Conservation (phyloP, 2,329 filamentous ascomycete genomes). For the Falciphora oryzae region DNA sequence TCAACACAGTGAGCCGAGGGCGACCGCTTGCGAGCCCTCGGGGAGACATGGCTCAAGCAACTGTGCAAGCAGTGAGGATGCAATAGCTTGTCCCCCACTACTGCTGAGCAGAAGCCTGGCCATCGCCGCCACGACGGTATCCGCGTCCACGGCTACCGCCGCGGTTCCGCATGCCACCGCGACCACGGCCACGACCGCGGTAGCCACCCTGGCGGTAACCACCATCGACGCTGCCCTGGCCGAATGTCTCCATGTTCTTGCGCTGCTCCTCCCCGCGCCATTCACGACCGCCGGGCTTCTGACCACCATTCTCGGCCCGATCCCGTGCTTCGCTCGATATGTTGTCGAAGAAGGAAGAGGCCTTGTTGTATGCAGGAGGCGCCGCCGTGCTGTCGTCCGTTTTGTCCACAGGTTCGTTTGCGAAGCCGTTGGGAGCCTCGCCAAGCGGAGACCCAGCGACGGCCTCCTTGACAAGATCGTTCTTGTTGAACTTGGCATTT, state of each 20-base stretch:
- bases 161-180: slow-evolving; percentile 48
- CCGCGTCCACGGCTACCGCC: slow-evolving; percentile 28
- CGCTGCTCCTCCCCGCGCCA: slow-evolving; percentile 90
- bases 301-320: slow-evolving; percentile 64
- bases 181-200: slow-evolving; percentile 72
- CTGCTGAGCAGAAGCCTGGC: slow-evolving; percentile 17
- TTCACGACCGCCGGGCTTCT: slow-evolving; percentile 71
- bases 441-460: slow-evolving; percentile 68
- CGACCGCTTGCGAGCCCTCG: too few relatives aligned
- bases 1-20: neutral
- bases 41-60: neutral
- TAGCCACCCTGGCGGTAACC: slow-evolving; percentile 58
- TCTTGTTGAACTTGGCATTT: slow-evolving; percentile 85
- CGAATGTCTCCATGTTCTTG: slow-evolving; percentile 96
- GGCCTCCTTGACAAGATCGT: slow-evolving; percentile 82
- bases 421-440: slow-evolving; percentile 37
- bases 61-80: neutral
- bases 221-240: slow-evolving; percentile 88
- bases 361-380: slow-evolving; percentile 72
- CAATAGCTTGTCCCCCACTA: neutral
- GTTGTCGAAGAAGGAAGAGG: slow-evolving; percentile 93
- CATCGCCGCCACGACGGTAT: slow-evolving; percentile 13
- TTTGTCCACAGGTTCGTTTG: slow-evolving; percentile 1
- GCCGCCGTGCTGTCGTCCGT: slow-evolving; percentile 24
- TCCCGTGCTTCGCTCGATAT: slow-evolving; percentile 94